Evolutionary conservation across 2,329 filamentous ascomycete genomes (phyloP), one percentile per base, ranked within the genome.

Genomic region (Blastomyces gilchristii): DNA sequence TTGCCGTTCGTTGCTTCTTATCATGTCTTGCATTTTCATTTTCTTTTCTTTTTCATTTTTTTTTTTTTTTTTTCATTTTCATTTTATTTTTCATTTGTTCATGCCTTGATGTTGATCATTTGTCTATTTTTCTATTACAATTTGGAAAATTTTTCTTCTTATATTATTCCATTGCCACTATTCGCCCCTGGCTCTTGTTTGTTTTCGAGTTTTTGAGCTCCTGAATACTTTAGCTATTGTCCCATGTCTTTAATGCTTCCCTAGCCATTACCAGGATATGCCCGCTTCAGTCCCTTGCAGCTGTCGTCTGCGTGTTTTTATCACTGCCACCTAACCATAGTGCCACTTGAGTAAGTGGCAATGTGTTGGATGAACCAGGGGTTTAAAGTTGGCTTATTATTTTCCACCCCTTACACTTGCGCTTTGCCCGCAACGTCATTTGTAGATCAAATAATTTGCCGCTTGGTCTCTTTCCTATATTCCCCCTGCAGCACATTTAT

Each of bases 1-100:
- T 25, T 59, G 41, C 22, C 62, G 37, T 65, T 47, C 34, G 16
- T 37, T 59, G 9, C 28, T 49, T 37, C 47, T 61, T 58, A 58
- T 54, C 52, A 34, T 22, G n/a, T 22, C n/a, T 22, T 22, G n/a
- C n/a, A 22, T 22, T 22, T 22, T 22, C n/a, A 0, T 22, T 22
- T 22, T 22, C n/a, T 22, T 22, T 22, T 22, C 1, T 22, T 22
- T 22, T 22, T 22, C n/a, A 22, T 22, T 22, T 22, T 22, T 22
- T 22, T 22, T 22, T 22, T 22, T 22, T 25, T 14, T n/a, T 16
- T 2, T 3, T 22, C 22, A n/a, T n/a, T 7, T 22, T 47, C 22
- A 22, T n/a, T n/a, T n/a, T 47, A 3, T n/a, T n/a, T 47, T 12
- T 28, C 14, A 28, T 28, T 28, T n/a, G 18, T 39, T 56, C 16